Evolutionary conservation across 441 rosid species (phyloP), one percentile per base, ranked within the genome.

Genomic region (Gossypium gossypioides): DNA sequence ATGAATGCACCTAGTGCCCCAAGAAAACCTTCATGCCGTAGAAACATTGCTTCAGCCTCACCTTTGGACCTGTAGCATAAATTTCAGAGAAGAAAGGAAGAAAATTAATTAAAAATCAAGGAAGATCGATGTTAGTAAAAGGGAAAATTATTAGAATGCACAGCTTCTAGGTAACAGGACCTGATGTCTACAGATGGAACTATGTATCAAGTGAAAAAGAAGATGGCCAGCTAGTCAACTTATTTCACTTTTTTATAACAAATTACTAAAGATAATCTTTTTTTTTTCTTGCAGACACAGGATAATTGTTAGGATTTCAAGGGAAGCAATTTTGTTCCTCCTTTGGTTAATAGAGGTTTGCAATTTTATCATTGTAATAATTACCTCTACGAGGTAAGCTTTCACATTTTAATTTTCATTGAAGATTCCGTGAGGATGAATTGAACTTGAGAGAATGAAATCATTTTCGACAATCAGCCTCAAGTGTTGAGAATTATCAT

Each of bases 21-120:
- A 61, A 93, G 88, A 85, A 93, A 93, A 50, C 97, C 98, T 89
- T 91, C 97, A 59, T 93, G 97, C 56, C 86, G 74, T 77, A 93
- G 80, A 72, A 90, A 93, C 96, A 91, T 86, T 75, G 98, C 97
- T 77, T 93, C 84, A 8, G 92, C 97, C 79, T 91, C 96, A 8
- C 98, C 97, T 83, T 87, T 89, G 10, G 96, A 91, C 97, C 98
- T 89, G 57, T 15, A 44, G 37, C 71, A 27, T 9, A 34, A 58
- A 67, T 57, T 61, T 70, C 62, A 40, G 34, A 4, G 69, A 46
- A 65, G 24, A 71, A 40, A n/a, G 51, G 6, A 15, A 55, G 56
- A 6, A 32, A 58, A 68, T 29, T 51, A 50, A 51, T n/a, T 27
- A 25, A 60, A 32, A 58, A 16, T 10, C 34, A 2, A 6, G 40